Percentiles rank a stretch among this genome's conserved stretches.
Conservation (phyloP, 2,329 filamentous ascomycete genomes). For the Monascus ruber region DNA sequence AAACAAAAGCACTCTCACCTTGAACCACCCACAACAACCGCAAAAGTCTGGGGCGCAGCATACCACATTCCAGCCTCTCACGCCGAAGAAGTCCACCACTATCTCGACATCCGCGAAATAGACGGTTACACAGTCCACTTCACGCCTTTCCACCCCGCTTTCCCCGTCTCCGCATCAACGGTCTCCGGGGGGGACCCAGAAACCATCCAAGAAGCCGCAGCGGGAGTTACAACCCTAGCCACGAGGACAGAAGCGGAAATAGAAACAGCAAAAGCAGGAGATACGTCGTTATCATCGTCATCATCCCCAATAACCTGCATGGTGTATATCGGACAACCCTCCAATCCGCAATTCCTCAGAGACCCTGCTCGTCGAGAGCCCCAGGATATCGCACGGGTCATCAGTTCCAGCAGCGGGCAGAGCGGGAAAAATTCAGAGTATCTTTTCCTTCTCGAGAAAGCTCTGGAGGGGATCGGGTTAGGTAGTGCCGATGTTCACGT, state of each 20-base stretch:
- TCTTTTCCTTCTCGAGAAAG: slow-evolving; percentile 65
- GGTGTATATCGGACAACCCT: slow-evolving; percentile 88
- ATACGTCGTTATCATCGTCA: slow-evolving; percentile 9
- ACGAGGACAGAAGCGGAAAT: neutral
- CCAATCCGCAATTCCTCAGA: slow-evolving; percentile 77
- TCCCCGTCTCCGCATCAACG: slow-evolving; percentile 7
- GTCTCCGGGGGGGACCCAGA: slow-evolving; percentile 1
- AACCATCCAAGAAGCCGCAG: neutral
- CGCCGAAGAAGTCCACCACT: slow-evolving; percentile 71
- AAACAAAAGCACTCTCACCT: slow-evolving; percentile 20
- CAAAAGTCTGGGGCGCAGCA: slow-evolving; percentile 78
- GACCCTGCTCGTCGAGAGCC: slow-evolving; percentile 53
- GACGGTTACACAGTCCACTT: slow-evolving; percentile 95
- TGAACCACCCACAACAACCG: slow-evolving; percentile 19
- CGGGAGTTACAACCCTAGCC: neutral
- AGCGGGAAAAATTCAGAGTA: slow-evolving; percentile 90
- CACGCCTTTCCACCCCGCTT: slow-evolving; percentile 63
- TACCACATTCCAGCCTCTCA: slow-evolving; percentile 66
- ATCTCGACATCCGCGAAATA: slow-evolving; percentile 93
- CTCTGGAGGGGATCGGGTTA: slow-evolving; percentile 58
- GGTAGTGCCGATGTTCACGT: slow-evolving; percentile 78
- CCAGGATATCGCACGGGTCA: slow-evolving; percentile 66
- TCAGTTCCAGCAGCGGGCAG: slow-evolving; percentile 62
- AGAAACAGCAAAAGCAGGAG: slow-evolving; percentile 6
- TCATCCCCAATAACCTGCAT: slow-evolving; percentile 46